Evolutionary conservation across 176 grass and related monocot genomes (phyloP).

Genomic region (Oryza australiensis): DNA sequence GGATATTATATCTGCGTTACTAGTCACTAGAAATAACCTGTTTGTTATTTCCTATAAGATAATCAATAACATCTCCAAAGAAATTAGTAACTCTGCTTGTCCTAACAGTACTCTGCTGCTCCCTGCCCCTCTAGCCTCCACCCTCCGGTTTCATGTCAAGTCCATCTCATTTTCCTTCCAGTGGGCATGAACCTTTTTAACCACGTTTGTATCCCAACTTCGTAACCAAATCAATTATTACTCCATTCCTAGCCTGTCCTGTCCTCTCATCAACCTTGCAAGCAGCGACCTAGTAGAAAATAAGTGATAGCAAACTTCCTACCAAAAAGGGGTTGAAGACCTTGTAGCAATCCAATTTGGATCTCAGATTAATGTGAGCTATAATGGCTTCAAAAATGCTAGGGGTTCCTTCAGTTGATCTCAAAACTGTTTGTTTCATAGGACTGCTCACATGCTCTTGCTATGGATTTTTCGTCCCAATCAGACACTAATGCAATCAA

Average conservation of each 20-base stretch:
- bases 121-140: background rate
- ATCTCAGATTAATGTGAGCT: background rate
- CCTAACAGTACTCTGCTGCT: background rate
- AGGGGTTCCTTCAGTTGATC: background rate
- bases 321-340: background rate
- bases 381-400: background rate
- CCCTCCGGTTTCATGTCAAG: background rate
- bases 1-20: background rate
- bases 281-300: background rate
- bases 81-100: background rate
- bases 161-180: background rate
- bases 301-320: background rate
- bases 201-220: background rate
- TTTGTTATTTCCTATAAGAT: background rate
- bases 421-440: background rate
- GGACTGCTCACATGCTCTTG: background rate
- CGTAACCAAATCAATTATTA: background rate
- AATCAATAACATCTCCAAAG: background rate
- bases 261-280: constrained; percentile 6
- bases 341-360: background rate
- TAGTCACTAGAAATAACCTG: background rate
- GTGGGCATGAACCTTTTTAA: background rate
- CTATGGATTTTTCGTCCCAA: background rate
- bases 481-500: background rate
- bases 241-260: background rate